Evolutionary conservation across 345 rosid genomes (phyloP), one percentile per base, ranked within the genome.

Genomic region (Populus simonii): DNA sequence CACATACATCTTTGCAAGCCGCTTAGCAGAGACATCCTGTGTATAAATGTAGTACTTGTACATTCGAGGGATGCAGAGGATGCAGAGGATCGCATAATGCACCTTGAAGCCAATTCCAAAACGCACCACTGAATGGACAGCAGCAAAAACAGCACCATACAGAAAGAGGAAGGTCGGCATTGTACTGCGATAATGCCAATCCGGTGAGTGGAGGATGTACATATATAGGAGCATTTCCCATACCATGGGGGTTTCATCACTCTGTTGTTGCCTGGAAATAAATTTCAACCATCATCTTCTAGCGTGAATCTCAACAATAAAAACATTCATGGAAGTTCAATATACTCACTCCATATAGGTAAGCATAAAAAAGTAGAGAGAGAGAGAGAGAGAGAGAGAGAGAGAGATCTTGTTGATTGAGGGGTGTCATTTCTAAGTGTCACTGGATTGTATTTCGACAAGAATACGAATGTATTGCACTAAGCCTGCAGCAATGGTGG

Each of bases 201-300:
- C 93, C 45, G 98, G 98, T 12, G 98, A 94, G 85, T 91, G 89
- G 68, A 92, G 91, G 82, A 94, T 94, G 89, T 91, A 94, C 81
- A 94, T 82, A 78, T 94, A 94, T 25, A 94, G 91, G 63, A 94
- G 96, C 89, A 94, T 89, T 79, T 91, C 97, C 98, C 98, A 92
- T 69, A 94, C 98, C 98, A 94, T 91, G 1, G 96, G 96, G 1
- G 97, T 94, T 79, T 94, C 97, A 81, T 94, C 98, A 79, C 94
- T 88, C 78, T 94, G 98, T 82, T 90, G 97, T 79, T 92, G 97
- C 92, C 97, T 92, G 90, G 23, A 78, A 77, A 62, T 3, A 61
- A 33, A 55, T 51, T 35, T 9, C 62, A 78, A 71, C 47, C 43
- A 71, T n/a, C 49, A n/a, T 49, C 47, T 59, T n/a, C 65, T 23